These are phyloP conservation scores for Chlamydomonas reinhardtii DNA, from an alignment of 163 green algal species.

Conservation along the genomic window DNA sequence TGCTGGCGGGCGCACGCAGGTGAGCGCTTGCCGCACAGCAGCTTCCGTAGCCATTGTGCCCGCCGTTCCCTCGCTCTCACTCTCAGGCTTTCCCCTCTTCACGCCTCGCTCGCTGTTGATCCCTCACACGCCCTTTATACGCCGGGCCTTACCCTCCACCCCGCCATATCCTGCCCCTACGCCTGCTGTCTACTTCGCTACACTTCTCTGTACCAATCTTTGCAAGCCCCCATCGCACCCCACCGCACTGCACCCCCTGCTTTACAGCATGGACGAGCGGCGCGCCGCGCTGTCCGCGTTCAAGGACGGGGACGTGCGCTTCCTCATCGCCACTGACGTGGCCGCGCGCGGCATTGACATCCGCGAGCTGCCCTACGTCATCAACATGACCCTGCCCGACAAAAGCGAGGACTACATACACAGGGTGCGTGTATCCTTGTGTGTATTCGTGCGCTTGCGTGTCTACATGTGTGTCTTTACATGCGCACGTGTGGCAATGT, in stretches of 20 bases:
- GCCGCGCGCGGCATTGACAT: conserved; percentile 91
- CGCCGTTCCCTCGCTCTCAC: too few relatives aligned
- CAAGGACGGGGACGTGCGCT: conserved; percentile 82
- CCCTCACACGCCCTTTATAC: too few relatives aligned
- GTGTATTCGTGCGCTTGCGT: too few relatives aligned
- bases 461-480: too few relatives aligned
- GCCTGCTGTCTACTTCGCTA: too few relatives aligned
- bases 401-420: conserved; percentile 94
- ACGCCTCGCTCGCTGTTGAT: too few relatives aligned
- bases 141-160: too few relatives aligned
- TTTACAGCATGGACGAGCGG: conserved; percentile 79
- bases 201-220: too few relatives aligned
- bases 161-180: too few relatives aligned
- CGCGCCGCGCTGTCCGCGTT: conserved; percentile 70
- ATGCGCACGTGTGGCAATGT: too few relatives aligned
- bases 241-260: not conserved
- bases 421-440: conserved; percentile 58
- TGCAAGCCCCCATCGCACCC: not conserved
- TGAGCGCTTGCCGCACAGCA: not conserved
- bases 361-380: conserved; percentile 82
- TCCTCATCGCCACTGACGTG: conserved; percentile 92
- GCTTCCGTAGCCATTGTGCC: too few relatives aligned
- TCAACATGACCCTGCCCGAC: conserved; percentile 95
- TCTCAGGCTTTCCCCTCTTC: too few relatives aligned
- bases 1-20: conserved; percentile 75